Base-by-base conservation (phyloP, 1,284 basidiomycete genomes). In the Ganoderma resinaceum region DNA sequence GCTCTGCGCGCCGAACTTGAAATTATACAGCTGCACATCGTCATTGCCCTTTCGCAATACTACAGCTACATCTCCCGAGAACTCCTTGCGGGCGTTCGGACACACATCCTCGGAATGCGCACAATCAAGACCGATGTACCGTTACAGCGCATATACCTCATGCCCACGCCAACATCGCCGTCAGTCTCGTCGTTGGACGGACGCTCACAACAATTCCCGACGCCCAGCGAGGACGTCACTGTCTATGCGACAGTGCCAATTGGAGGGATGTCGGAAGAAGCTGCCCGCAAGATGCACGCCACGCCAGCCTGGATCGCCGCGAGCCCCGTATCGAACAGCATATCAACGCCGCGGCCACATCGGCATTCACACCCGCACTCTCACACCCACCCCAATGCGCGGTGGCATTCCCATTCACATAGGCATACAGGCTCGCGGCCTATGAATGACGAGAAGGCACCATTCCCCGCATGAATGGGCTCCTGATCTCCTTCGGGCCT, bases 231-330 rank as follows among this genome's bases (percentile, higher is more conserved):
- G 59, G 78, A 76, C 38, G 74, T 73, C 67, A 76, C 89, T 33
- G 85, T 93, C n/a, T 93, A 92, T 74, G 88, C 90, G n/a, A 89
- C 90, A 6, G 84, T 93, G 2, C 85, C 89, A 0, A 76, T 90
- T 46, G 82, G 80, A 69, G 82, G 86, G 16, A 79, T 92, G 23
- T 81, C 87, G 3, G 84, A 87, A 40, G 75, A 81, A 43, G 80
- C 84, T n/a, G 84, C 86, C 38, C 76, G 88, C 16, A 84, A 86
- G n/a, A 82, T 87, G 68, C 83, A 83, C 58, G 89, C 89, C 31
- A 87, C 82, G 38, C 90, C 91, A 74, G 90, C 89, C 14, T 93
- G 91, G 91, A 82, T 93, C 40, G 77, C 72, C 58, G 70, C 62
- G 23, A 70, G 68, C 33, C 64, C 71, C 61, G 63, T 49, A 29